Conservation (phyloP, 805 yeast species). For the Maudiozyma pseudohumilis region DNA sequence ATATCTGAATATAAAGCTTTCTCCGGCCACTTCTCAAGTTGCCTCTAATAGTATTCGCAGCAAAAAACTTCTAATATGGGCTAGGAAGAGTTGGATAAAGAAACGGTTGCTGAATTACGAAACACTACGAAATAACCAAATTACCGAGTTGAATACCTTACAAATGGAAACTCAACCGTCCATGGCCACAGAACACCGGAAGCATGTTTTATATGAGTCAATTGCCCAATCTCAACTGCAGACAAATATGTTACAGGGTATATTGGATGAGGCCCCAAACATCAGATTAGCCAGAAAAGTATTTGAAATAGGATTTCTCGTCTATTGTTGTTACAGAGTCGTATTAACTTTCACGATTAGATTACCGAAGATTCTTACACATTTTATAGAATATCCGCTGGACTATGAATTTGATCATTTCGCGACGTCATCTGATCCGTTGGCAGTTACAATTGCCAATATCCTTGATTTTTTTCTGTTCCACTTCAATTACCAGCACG, state of each 20-base stretch:
- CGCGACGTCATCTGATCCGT: conserved; percentile 26
- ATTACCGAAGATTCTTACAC: conserved; percentile 19
- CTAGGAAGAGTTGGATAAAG: conserved; percentile 13
- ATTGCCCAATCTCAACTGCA: conserved; percentile 23
- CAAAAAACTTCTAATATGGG: conserved; percentile 18
- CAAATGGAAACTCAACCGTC: conserved; percentile 8
- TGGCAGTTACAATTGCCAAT: conserved; percentile 31
- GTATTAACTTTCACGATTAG: conserved; percentile 24
- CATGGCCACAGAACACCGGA: conserved; percentile 2
- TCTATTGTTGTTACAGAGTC: conserved; percentile 32
- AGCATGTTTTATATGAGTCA: conserved; percentile 11
- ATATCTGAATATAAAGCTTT: conserved; percentile 1
- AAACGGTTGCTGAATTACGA: conserved; percentile 16
- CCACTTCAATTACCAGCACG: conserved; percentile 27
- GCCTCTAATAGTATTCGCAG: conserved; percentile 8
- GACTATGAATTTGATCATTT: conserved; percentile 16
- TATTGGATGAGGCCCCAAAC: conserved; percentile 10
- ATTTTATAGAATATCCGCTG: conserved; percentile 11
- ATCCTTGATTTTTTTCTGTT: conserved; percentile 26
- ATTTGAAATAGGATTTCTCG: conserved; percentile 20
- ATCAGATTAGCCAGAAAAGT: conserved; percentile 11
- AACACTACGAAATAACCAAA: conserved; percentile 12
- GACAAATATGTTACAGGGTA: conserved; percentile 13
- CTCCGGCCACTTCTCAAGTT: neutral
- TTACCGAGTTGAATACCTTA: conserved; percentile 10